These are phyloP conservation scores for Apiospora saccharicola DNA, from an alignment of 2,329 filamentous ascomycete species.

Conservation along the genomic window DNA sequence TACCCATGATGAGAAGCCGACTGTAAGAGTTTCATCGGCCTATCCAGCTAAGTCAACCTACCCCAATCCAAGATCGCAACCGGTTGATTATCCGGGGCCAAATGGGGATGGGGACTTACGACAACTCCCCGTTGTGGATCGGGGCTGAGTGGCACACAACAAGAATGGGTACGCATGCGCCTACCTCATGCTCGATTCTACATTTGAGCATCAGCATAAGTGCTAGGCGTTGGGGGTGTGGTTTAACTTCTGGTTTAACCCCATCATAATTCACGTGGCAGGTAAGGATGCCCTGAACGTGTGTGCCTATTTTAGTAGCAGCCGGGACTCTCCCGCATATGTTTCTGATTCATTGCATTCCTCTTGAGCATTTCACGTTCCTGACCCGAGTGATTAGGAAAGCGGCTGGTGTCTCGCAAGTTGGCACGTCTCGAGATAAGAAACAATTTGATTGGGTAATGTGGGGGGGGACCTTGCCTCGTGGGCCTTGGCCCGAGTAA, in stretches of 20 bases:
- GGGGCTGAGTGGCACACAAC: not conserved
- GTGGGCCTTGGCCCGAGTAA: conserved; percentile 13
- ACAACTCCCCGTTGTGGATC: conserved; percentile 17
- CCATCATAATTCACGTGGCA: conserved; percentile 1
- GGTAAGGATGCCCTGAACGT: not conserved
- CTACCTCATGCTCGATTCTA: not conserved
- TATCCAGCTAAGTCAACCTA: not conserved
- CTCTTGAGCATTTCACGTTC: not conserved
- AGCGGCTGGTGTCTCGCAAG: not conserved
- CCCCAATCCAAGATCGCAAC: conserved; percentile 17
- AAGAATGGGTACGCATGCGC: conserved; percentile 2
- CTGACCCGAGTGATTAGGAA: conserved; percentile 3
- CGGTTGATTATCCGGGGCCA: conserved; percentile 15
- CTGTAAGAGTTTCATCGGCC: conserved; percentile 6
- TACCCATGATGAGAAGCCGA: not conserved
- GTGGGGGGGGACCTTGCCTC: not conserved
- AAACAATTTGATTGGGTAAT: not conserved
- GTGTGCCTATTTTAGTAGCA: conserved; percentile 2
- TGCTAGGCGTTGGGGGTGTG: not conserved
- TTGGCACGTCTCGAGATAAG: not conserved
- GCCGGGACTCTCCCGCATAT: not conserved
- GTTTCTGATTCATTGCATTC: conserved; percentile 4
- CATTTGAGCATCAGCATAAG: not conserved
- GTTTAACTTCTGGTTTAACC: not conserved
- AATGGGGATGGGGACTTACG: conserved; percentile 6